Base-by-base conservation (phyloP, 2,329 filamentous ascomycete species). In the Calonectria naviculata region DNA sequence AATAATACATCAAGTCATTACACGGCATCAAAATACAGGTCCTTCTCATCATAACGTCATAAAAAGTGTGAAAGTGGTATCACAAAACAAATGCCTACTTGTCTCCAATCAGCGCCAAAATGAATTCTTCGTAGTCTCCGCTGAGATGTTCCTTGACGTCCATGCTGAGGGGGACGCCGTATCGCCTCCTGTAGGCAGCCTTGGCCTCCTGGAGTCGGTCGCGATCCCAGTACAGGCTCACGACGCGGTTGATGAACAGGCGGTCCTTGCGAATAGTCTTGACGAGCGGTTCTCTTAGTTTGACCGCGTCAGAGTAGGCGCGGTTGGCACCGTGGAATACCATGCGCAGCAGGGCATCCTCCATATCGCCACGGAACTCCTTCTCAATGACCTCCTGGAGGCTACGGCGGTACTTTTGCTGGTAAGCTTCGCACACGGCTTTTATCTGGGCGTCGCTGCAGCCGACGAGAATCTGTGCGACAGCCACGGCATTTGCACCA, bases 111-210 rank as follows among this genome's bases (percentile, higher is more conserved):
- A 83, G 61, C 8, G 79, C 77, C 28, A 82, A 36, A 46, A 80
- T 77, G 26, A 79, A 56, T 12, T 80, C 68, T 63, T 80, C 75
- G 17, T 78, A 82, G 36, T 80, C 79, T 1, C 80, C 80, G 19
- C 75, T 77, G 15, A 81, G 46, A 4, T 67, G 34, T 4, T 71
- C 73, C 71, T 78, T 81, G 17, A 83, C 75, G n/a, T 80, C 70
- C 10, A 56, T 74, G 2, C 65, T 63, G 9, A 83, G 92, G 7
- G 84, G 78, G 72, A 91, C 87, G 8, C 89, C 89, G 70, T 90
- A 89, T 26, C 90, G 85, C 70, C 85, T 88, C 77, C 89, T 88
- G 80, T 91, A 84, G 78, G 90, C 84, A 84, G 88, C 93, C 85
- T 92, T 81, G 0, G 79, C 77, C 9, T 74, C 75, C 3, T 78